Percentiles rank a stretch among this genome's conserved stretches.
Conservation (phyloP, 139 green algal species). For the Astrephomene gubernaculifera region DNA sequence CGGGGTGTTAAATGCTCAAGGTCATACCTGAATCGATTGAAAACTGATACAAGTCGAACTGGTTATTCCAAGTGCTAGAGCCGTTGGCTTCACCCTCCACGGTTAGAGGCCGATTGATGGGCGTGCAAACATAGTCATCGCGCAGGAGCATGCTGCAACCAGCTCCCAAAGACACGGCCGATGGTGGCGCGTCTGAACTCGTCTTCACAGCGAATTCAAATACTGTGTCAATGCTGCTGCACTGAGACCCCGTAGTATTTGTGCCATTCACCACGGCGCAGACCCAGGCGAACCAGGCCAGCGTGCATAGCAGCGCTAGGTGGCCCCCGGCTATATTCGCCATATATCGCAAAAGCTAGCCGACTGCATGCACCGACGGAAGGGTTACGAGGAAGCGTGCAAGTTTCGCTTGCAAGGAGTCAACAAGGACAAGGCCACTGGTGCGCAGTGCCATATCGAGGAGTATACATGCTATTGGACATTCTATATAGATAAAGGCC, state of each 20-base stretch:
- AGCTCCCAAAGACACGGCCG: neutral
- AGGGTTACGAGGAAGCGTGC: too few species aligned
- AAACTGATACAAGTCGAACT: constrained; percentile 25
- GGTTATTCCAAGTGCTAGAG: neutral
- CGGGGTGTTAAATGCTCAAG: too few species aligned
- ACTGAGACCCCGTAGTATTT: neutral
- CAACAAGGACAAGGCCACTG: too few species aligned
- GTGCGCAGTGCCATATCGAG: too few species aligned
- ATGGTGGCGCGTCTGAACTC: too few species aligned
- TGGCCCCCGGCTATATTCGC: too few species aligned
- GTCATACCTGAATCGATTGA: constrained; percentile 22
- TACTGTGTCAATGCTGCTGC: neutral
- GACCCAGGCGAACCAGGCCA: neutral
- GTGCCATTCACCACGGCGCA: neutral
- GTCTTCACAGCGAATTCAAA: neutral
- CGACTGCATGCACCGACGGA: too few species aligned
- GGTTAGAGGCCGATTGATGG: neutral
- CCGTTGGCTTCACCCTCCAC: neutral
- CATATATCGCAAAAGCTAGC: neutral
- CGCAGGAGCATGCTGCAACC: constrained; percentile 4
- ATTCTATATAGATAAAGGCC: too few species aligned
- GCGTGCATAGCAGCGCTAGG: too few species aligned
- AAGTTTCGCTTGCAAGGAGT: too few species aligned
- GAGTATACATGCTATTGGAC: too few species aligned
- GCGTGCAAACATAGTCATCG: constrained; percentile 1